A percentile compares a stretch with the other conserved stretches of the same genome.
Evolutionary conservation across 2,329 filamentous ascomycete genomes (phyloP).

Genomic region (Pseudogymnoascus pannorum): DNA sequence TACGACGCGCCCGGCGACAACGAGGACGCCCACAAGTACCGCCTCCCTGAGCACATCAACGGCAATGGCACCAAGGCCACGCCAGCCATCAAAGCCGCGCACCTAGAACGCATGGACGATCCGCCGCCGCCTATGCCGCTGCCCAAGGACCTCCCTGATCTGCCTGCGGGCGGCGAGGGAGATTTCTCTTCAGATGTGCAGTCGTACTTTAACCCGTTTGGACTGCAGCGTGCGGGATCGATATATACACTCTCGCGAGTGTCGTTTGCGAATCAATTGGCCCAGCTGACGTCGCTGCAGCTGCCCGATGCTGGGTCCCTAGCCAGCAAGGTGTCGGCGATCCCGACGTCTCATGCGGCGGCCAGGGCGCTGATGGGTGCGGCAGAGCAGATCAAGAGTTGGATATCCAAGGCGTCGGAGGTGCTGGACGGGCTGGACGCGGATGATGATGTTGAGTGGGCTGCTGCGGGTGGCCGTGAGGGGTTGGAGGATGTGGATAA

Average conservation of each 20-base stretch:
- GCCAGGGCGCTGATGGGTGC: constrained; percentile 76
- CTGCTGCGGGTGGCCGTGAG: constrained; percentile 80
- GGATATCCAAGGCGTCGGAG: constrained; percentile 88
- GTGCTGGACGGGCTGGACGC: constrained; percentile 84
- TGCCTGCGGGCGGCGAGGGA: background rate
- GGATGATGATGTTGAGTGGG: constrained; percentile 94
- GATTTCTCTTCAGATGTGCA: constrained; percentile 24
- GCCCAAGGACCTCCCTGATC: constrained; percentile 44
- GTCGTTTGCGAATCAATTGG: constrained; percentile 88
- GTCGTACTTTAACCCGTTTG: constrained; percentile 60
- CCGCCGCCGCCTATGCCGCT: constrained; percentile 36
- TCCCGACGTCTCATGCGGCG: constrained; percentile 78
- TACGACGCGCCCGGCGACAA: constrained; percentile 39
- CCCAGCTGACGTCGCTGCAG: constrained; percentile 83
- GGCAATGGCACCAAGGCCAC: constrained; percentile 60
- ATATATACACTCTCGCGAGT: constrained; percentile 89
- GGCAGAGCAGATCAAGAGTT: constrained; percentile 85
- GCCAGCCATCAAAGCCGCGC: constrained; percentile 49
- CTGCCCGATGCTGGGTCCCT: constrained; percentile 80
- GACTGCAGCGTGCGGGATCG: constrained; percentile 66
- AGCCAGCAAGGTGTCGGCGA: constrained; percentile 74
- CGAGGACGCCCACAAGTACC: constrained; percentile 69
- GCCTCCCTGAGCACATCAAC: constrained; percentile 62
- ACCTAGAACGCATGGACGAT: constrained; percentile 44
- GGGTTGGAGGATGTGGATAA: constrained; percentile 66